Evolutionary conservation across 2,329 filamentous ascomycete species (phyloP).

Genomic region (Fusarium xyrophilum): DNA sequence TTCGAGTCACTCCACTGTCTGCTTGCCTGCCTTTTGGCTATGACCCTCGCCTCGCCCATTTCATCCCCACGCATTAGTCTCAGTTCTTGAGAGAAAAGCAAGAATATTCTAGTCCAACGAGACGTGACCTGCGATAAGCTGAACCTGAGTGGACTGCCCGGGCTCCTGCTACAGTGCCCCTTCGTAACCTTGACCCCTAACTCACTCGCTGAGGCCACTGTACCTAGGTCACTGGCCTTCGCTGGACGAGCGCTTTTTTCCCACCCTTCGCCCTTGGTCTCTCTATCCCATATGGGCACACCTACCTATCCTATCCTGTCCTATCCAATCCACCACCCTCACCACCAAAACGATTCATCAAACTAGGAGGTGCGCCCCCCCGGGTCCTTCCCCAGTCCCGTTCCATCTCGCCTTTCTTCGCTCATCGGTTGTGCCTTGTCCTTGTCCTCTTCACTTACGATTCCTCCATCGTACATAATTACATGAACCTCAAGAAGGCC

Average conservation of each 20-base stretch:
- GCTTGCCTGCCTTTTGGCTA: slow-evolving; percentile 22
- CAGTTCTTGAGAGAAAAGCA: slow-evolving; percentile 10
- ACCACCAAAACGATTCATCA: slow-evolving; percentile 34
- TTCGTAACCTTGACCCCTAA: slow-evolving; percentile 9
- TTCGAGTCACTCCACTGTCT: slow-evolving; percentile 32
- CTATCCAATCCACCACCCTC: slow-evolving; percentile 10
- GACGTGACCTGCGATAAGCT: background rate
- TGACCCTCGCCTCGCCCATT: slow-evolving; percentile 9
- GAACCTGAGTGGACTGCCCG: background rate
- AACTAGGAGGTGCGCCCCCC: slow-evolving; percentile 30
- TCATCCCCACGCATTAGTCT: slow-evolving; percentile 15
- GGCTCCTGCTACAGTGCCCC: slow-evolving; percentile 12
- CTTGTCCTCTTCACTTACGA: slow-evolving; percentile 32
- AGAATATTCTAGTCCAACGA: background rate
- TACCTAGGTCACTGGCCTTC: slow-evolving; percentile 2
- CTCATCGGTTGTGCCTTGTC: slow-evolving; percentile 27
- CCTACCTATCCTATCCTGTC: background rate
- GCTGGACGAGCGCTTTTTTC: background rate
- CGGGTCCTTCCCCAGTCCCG: slow-evolving; percentile 29
- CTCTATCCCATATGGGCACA: background rate
- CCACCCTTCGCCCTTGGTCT: background rate
- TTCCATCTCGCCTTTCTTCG: slow-evolving; percentile 36
- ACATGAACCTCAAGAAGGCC: slow-evolving; percentile 12
- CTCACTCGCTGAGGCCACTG: slow-evolving; percentile 15
- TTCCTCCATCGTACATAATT: slow-evolving; percentile 7